phyloP scores from a whole-genome alignment of 768 basidiomycete genomes.

The Rhodotorula sphaerocarpa region DNA sequence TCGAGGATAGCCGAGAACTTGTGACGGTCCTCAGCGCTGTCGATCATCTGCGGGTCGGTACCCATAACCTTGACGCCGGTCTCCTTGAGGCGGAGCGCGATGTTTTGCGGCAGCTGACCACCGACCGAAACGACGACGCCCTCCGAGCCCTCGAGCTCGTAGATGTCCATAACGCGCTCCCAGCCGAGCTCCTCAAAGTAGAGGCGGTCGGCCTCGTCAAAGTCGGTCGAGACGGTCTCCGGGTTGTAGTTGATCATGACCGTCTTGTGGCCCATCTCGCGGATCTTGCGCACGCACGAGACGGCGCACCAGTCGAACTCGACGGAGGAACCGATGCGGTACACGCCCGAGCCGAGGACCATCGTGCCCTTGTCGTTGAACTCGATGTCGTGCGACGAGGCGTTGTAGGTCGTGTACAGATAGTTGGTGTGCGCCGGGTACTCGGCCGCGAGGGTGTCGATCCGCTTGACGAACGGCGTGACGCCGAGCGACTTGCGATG shows the following conservation, averaged over 20 bases:
- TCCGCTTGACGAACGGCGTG: constrained; percentile 96
- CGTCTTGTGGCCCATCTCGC: constrained; percentile 85
- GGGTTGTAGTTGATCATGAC: constrained; percentile 99
- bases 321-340: constrained; percentile 94
- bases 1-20: constrained; percentile 98
- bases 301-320: constrained; percentile 99
- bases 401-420: constrained; percentile 98
- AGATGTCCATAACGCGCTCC: constrained; percentile 99
- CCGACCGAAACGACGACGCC: constrained; percentile 96
- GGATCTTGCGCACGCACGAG: constrained; percentile 84
- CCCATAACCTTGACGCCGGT: constrained; percentile 86
- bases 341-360: constrained; percentile 96
- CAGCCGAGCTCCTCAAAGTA: constrained; percentile 98
- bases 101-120: constrained; percentile 97
- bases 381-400: constrained; percentile 85
- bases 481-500: constrained; percentile 78
- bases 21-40: constrained; percentile 95
- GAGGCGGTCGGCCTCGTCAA: constrained; percentile 95
- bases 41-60: constrained; percentile 89
- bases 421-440: constrained; percentile 99
- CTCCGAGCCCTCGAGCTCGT: constrained; percentile 83
- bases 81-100: constrained; percentile 87
- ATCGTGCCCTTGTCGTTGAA: constrained; percentile 98
- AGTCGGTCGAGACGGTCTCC: constrained; percentile 98
- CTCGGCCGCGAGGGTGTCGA: constrained; percentile 97